Percentiles rank a stretch among this genome's conserved stretches.
These are phyloP conservation scores for Kodamaea fungicola DNA, from an alignment of 1,139 yeast species.

Conservation along the genomic window DNA sequence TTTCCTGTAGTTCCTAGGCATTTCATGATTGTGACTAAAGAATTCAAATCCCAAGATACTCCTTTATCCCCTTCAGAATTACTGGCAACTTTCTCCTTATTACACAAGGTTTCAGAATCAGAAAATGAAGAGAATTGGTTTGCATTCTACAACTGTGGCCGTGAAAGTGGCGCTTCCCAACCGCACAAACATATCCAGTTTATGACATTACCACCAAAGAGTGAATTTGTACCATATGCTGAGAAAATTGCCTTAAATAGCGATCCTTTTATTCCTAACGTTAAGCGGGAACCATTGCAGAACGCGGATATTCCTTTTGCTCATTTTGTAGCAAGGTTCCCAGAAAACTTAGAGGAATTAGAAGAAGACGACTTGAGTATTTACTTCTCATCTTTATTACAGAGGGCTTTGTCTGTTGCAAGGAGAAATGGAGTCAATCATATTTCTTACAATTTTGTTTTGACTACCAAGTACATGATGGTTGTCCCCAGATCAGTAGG, in stretches of 20 bases:
- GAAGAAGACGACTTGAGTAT: conserved; percentile 56
- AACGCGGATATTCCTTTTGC: conserved; percentile 69
- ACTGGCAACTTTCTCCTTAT: conserved; percentile 50
- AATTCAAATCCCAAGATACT: conserved; percentile 66
- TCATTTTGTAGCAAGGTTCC: conserved; percentile 72
- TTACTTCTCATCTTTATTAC: conserved; percentile 67
- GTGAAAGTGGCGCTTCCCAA: conserved; percentile 86
- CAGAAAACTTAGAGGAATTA: conserved; percentile 31
- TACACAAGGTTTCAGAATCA: conserved; percentile 27
- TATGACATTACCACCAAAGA: conserved; percentile 59
- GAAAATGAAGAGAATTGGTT: conserved; percentile 38
- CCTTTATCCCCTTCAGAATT: conserved; percentile 72
- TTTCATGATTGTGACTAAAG: conserved; percentile 70
- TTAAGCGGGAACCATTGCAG: conserved; percentile 56
- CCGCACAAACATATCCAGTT: conserved; percentile 91
- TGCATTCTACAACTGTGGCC: conserved; percentile 88
- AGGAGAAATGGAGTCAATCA: conserved; percentile 46
- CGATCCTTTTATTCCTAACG: conserved; percentile 53
- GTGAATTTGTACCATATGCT: conserved; percentile 54
- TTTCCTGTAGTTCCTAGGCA: conserved; percentile 82
- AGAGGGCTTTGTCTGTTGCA: conserved; percentile 63
- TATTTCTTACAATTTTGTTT: conserved; percentile 72
- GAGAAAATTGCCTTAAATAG: conserved; percentile 46
- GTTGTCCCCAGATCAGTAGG: conserved; percentile 70
- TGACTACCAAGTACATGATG: conserved; percentile 82